phyloP scores from a whole-genome alignment of 2,329 filamentous ascomycete genomes.

The Cercospora zeae-maydis region DNA sequence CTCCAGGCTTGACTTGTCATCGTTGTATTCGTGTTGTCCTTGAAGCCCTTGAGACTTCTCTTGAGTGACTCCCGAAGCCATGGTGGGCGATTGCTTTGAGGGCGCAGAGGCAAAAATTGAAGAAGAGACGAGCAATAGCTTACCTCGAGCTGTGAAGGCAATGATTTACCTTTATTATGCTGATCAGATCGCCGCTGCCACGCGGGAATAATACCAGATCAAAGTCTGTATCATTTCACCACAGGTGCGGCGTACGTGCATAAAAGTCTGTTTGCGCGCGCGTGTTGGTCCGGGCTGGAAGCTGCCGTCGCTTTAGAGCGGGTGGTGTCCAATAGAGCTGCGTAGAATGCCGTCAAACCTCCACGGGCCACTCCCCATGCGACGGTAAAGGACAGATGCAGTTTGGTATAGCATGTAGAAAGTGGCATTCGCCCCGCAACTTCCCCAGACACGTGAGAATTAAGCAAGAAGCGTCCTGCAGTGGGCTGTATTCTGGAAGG shows the following conservation, averaged over 20 bases:
- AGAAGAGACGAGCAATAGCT: conserved; percentile 7
- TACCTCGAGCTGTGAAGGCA: conserved; percentile 4
- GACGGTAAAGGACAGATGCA: conserved; percentile 16
- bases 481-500: not conserved
- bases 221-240: not conserved
- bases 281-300: not conserved
- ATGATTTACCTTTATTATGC: conserved; percentile 10
- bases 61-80: conserved; percentile 9
- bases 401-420: conserved; percentile 7
- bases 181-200: conserved; percentile 15
- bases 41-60: conserved; percentile 9
- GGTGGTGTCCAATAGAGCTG: not conserved
- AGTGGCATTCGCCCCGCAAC: not conserved
- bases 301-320: conserved; percentile 1
- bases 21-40: conserved; percentile 5
- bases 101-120: not conserved
- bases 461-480: not conserved
- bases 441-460: conserved; percentile 3
- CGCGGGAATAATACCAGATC: conserved; percentile 14
- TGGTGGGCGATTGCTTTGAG: conserved; percentile 4
- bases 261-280: not conserved
- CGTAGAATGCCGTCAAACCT: not conserved
- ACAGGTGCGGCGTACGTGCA: conserved; percentile 11
- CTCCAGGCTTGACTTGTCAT: conserved; percentile 19
- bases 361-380: not conserved